Conservation (phyloP, 1,284 basidiomycete species). For the Cystobasidiaceae sp. region DNA sequence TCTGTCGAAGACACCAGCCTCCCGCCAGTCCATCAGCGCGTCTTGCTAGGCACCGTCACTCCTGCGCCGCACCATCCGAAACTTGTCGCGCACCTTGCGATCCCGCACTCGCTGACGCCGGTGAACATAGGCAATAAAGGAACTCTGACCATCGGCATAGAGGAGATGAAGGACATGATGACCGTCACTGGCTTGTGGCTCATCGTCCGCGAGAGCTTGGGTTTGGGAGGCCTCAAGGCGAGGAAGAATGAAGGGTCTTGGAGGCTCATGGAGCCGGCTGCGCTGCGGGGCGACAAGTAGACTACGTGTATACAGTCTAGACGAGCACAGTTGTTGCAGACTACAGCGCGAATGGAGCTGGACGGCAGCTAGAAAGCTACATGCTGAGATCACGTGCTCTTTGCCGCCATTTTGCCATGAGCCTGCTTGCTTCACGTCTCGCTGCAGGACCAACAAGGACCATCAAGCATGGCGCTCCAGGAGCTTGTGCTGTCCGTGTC, state of each 20-base stretch:
- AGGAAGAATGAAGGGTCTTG: conserved; percentile 62
- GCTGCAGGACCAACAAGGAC: background rate
- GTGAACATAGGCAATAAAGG: conserved; percentile 49
- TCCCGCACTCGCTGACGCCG: conserved; percentile 77
- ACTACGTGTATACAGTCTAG: too few relatives aligned
- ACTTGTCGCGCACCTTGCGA: conserved; percentile 80
- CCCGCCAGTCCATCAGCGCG: conserved; percentile 56
- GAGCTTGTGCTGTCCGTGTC: conserved; percentile 30
- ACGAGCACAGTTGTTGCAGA: too few relatives aligned
- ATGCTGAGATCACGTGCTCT: too few relatives aligned
- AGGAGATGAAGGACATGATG: conserved; percentile 90
- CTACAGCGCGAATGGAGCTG: too few relatives aligned
- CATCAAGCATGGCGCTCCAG: conserved; percentile 18
- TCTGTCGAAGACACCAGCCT: conserved; percentile 49
- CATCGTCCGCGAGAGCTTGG: conserved; percentile 84
- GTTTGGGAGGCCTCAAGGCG: conserved; percentile 68
- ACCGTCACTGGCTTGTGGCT: conserved; percentile 85
- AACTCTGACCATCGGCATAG: conserved; percentile 68
- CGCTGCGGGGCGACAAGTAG: background rate
- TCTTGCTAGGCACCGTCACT: conserved; percentile 64
- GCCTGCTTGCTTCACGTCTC: too few relatives aligned
- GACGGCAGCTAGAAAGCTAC: too few relatives aligned
- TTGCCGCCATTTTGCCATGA: too few relatives aligned
- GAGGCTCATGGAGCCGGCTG: conserved; percentile 2
- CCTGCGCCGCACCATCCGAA: conserved; percentile 96